Evolutionary conservation across 179 eudicot species (phyloP).

Genomic region (Sideroxylon spinosum): DNA sequence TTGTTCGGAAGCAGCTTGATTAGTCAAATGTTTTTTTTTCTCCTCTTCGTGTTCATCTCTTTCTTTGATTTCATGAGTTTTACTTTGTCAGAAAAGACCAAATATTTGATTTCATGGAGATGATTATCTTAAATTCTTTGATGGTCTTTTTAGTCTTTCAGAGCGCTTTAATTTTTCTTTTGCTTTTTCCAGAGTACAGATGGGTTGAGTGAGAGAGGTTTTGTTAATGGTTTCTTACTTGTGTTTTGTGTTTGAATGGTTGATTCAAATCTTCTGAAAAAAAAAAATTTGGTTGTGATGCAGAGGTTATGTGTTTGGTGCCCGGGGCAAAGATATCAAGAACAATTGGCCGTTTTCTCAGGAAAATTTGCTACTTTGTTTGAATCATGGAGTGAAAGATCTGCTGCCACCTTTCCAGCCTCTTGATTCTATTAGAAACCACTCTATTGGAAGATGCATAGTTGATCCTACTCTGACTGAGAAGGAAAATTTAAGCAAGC

Average conservation of each 20-base stretch:
- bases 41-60: constrained; percentile 3
- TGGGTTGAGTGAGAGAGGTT: constrained; percentile 13
- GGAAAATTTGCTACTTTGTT: constrained; percentile 65
- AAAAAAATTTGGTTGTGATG: constrained; percentile 20
- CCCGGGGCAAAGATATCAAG: constrained; percentile 68
- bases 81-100: neutral
- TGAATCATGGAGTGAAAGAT: constrained; percentile 60
- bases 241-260: neutral
- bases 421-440: constrained; percentile 38
- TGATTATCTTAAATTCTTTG: neutral
- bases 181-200: neutral
- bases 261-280: constrained; percentile 3
- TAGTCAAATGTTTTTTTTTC: neutral
- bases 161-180: neutral
- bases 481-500: constrained; percentile 31
- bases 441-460: constrained; percentile 23
- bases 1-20: neutral
- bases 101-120: neutral
- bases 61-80: constrained; percentile 18
- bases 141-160: neutral
- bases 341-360: constrained; percentile 81
- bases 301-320: constrained; percentile 73
- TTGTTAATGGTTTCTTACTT: neutral
- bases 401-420: constrained; percentile 77
- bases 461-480: constrained; percentile 31